Evolutionary conservation across 306 rosid species (phyloP), one percentile per base, ranked within the genome.

Genomic region (Amphicarpaea edgeworthii): DNA sequence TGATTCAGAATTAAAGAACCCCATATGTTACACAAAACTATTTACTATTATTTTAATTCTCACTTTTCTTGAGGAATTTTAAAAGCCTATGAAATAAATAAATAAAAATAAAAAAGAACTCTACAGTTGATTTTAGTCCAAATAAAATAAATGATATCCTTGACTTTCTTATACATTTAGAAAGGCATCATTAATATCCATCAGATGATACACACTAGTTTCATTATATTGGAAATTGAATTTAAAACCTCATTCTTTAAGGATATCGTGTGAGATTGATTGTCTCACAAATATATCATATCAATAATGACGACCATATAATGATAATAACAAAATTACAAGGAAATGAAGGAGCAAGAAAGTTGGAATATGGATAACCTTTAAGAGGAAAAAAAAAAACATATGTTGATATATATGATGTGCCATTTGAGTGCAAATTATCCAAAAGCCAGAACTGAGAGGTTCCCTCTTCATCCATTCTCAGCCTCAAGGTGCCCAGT

Each of bases 401-500:
- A 54, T 0, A 7, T 30, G 70, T 50, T 62, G 19, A 24, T 60
- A 53, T 60, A 24, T 60, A 53, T 60, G 64, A 53, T 58, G 26
- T 59, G 55, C 16, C 12, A 43, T 42, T 37, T 62, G 0, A 24
- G n/a, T 21, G 12, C 16, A 81, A 84, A 63, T 67, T 24, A 28
- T n/a, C n/a, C n/a, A n/a, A n/a, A 63, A 75, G 53, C 68, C 15
- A 45, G 68, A 85, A 17, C 40, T 61, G 71, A 65, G 51, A 38
- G n/a, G n/a, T 59, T 63, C 71, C 71, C 38, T 75, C 43, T 61
- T 79, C 58, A 61, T 79, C 73, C 76, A 64, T 77, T 68, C 88
- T 70, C 65, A 82, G 86, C 92, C 86, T 58, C 85, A 80, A 72
- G 71, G 68, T 19, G 5, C 62, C 62, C 38, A 7, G 30, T 67